These are phyloP conservation scores for Apophysomyces elegans DNA, from an alignment of 371 early-diverging fungal genomes.

Conservation along the genomic window DNA sequence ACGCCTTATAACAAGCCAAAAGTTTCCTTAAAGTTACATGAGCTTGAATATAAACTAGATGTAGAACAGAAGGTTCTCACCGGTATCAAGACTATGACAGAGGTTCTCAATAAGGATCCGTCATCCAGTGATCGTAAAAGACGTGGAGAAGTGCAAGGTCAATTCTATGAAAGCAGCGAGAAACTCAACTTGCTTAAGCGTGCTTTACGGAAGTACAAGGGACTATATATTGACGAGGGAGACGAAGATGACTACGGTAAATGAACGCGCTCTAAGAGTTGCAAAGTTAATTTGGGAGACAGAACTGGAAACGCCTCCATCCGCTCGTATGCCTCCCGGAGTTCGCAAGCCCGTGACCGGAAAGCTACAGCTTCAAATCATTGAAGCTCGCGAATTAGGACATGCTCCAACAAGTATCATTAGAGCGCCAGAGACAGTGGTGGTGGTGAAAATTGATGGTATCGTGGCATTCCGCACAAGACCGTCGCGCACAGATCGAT, in stretches of 20 bases:
- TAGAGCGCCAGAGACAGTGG: conserved; percentile 67
- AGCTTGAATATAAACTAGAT: conserved; percentile 85
- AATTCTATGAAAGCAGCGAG: conserved; percentile 75
- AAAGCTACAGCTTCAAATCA: conserved; percentile 67
- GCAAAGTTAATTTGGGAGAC: not conserved
- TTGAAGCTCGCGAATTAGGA: conserved; percentile 67
- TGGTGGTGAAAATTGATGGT: conserved; percentile 84
- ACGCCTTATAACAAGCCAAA: conserved; percentile 83
- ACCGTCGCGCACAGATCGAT: conserved; percentile 63
- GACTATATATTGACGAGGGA: conserved; percentile 77
- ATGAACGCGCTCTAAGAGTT: not conserved
- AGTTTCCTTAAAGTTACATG: conserved; percentile 84
- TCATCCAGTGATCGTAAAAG: conserved; percentile 57
- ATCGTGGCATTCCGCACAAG: conserved; percentile 70
- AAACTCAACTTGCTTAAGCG: conserved; percentile 81
- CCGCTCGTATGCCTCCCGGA: conserved; percentile 62
- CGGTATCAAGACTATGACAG: conserved; percentile 65
- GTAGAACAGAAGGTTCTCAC: conserved; percentile 87
- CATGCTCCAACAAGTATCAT: conserved; percentile 70
- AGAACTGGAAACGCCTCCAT: conserved; percentile 46
- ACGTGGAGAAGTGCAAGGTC: conserved; percentile 61
- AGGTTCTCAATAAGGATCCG: conserved; percentile 47
- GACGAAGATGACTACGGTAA: conserved; percentile 73
- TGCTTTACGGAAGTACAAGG: conserved; percentile 84
- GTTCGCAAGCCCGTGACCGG: conserved; percentile 77